Percentiles rank a stretch among this genome's conserved stretches.
phyloP scores from a whole-genome alignment of 352 stramenopile genomes.

The Pelagophyceae sp. region DNA sequence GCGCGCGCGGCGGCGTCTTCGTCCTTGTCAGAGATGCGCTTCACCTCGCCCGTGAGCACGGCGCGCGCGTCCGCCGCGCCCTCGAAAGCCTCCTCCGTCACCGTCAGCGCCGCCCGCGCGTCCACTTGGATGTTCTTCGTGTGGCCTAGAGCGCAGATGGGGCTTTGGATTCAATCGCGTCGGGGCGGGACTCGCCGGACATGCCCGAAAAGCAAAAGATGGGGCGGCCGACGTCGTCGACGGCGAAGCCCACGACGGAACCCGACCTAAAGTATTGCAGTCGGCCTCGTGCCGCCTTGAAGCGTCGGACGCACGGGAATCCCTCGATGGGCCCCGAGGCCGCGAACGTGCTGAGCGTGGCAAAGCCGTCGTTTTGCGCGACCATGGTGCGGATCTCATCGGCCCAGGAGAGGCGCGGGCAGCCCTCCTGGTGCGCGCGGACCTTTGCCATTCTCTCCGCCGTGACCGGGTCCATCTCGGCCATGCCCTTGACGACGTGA shows the following conservation, averaged over 20 bases:
- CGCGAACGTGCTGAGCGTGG: slow-evolving; percentile 46
- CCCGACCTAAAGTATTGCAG: too few relatives aligned
- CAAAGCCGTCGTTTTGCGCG: slow-evolving; percentile 58
- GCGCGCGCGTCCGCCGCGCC: slow-evolving; percentile 55
- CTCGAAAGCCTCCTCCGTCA: slow-evolving; percentile 60
- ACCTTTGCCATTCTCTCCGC: background rate
- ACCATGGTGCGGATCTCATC: slow-evolving; percentile 53
- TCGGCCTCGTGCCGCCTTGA: too few relatives aligned
- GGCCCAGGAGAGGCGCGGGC: slow-evolving; percentile 51
- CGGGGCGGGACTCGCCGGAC: too few relatives aligned
- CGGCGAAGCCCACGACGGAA: slow-evolving; percentile 56
- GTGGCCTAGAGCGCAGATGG: too few relatives aligned
- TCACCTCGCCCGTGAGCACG: slow-evolving; percentile 53
- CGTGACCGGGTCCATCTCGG: slow-evolving; percentile 8
- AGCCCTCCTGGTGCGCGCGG: slow-evolving; percentile 48
- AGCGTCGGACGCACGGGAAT: too few relatives aligned
- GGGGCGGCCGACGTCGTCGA: slow-evolving; percentile 49
- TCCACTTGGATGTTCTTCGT: slow-evolving; percentile 54
- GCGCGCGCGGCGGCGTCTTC: slow-evolving; percentile 45
- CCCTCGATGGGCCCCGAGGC: background rate
- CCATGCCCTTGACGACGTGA: slow-evolving; percentile 17
- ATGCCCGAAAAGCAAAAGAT: slow-evolving; percentile 58
- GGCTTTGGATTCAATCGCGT: too few relatives aligned
- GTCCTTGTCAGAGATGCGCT: slow-evolving; percentile 33
- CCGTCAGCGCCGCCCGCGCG: slow-evolving; percentile 45